These are phyloP conservation scores for Camellia oleifera DNA, from an alignment of 179 eudicot species.

Conservation along the genomic window DNA sequence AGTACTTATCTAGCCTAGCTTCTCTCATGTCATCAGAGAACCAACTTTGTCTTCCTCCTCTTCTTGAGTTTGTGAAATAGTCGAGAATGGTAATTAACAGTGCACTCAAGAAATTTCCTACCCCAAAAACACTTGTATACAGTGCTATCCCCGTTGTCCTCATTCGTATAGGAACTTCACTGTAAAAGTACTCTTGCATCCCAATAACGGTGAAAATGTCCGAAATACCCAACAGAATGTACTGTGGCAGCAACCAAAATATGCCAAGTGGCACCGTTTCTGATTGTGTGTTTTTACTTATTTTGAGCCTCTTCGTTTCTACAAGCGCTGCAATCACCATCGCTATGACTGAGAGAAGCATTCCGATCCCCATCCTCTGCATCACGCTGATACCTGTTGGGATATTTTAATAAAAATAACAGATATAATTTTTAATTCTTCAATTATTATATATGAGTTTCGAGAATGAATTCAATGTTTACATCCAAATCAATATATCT, in stretches of 20 bases:
- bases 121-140: slow-evolving; percentile 89
- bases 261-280: slow-evolving; percentile 43
- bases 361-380: slow-evolving; percentile 91
- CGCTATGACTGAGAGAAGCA: slow-evolving; percentile 78
- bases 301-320: slow-evolving; percentile 61
- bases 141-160: slow-evolving; percentile 87
- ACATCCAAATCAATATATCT: no score
- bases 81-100: slow-evolving; percentile 62
- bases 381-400: slow-evolving; percentile 39
- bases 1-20: slow-evolving; percentile 83
- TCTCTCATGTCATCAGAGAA: slow-evolving; percentile 81
- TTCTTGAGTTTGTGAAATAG: slow-evolving; percentile 30
- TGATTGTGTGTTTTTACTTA: slow-evolving; percentile 12
- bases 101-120: slow-evolving; percentile 85
- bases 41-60: slow-evolving; percentile 50
- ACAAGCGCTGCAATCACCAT: slow-evolving; percentile 78
- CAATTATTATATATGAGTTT: no score
- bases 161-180: slow-evolving; percentile 78
- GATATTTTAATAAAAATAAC: no score
- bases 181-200: slow-evolving; percentile 94
- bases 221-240: slow-evolving; percentile 74
- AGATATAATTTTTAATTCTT: no score
- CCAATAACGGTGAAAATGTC: slow-evolving; percentile 96
- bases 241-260: slow-evolving; percentile 89
- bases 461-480: no score